Base-by-base conservation (phyloP, 768 basidiomycete genomes). In the Tylopilus plumbeoviolaceoides region DNA sequence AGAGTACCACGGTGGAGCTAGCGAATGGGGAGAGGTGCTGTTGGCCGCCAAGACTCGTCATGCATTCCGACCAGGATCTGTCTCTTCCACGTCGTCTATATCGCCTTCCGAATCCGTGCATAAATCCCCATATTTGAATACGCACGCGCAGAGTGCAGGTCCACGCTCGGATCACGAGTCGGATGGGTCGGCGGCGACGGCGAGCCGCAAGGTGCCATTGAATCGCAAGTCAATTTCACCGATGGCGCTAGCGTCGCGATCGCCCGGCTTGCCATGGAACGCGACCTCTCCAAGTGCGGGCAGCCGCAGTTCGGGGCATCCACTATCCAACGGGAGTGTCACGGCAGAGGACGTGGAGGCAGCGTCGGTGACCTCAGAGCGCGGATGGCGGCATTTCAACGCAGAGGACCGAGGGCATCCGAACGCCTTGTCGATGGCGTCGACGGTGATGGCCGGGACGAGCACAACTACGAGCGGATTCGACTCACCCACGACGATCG, bases 191-290 rank as follows among this genome's bases (percentile, higher is more conserved):
- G 44, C 21, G 20, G 53, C 33, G 20, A 15, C 23, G 17, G 63
- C 49, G 11, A 86, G 88, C 63, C 77, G 86, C 46, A 69, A 75
- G 44, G 76, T 91, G 14, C 78, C 80, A 23, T 61, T 90, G 46
- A 85, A 87, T 63, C 80, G 87, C 30, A 78, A 78, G 56, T 81
- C 83, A 12, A 66, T 87, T 5, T 89, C 88, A 5, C 86, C 88
- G 4, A 84, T 88, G 83, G 85, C 87, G 17, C 74, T 81, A 30
- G 71, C 68, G 14, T 80, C 74, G 53, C 73, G 76, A 51, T 64
- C 72, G 18, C 64, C 67, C 28, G 69, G 60, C 52, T 61, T 67
- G 11, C 62, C 66, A 12, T 66, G 72, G 72, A 64, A 61, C 10
- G 36, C 70, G 62, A 68, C 23, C 72, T 76, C 73, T 3, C 78